These are phyloP conservation scores for Ceratocystis cacaofunesta DNA, from an alignment of 2,329 filamentous ascomycete species.

Conservation along the genomic window DNA sequence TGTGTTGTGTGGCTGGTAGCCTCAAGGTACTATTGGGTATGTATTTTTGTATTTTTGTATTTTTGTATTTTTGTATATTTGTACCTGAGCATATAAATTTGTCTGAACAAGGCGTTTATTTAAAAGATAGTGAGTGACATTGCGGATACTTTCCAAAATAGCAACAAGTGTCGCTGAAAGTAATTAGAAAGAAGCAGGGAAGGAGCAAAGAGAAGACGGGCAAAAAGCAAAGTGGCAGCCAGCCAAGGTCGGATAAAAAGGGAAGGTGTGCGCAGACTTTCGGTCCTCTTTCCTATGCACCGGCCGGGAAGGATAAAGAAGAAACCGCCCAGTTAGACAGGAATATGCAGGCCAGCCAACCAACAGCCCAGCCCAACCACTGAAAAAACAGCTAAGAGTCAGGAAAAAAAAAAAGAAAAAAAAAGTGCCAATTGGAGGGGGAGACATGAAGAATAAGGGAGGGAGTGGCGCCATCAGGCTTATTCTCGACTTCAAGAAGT, in stretches of 20 bases:
- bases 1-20: too few species aligned
- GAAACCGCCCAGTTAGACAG: background rate
- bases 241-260: background rate
- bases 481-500: background rate
- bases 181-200: background rate
- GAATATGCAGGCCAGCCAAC: too few species aligned
- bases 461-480: background rate
- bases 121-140: too few species aligned
- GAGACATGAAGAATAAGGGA: background rate
- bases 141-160: background rate
- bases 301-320: background rate
- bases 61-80: too few species aligned
- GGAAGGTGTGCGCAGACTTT: background rate
- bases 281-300: background rate
- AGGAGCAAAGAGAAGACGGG: background rate
- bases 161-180: background rate
- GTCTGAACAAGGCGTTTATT: too few species aligned
- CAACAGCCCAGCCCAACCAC: too few species aligned
- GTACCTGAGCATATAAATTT: too few species aligned
- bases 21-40: too few species aligned
- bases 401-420: background rate
- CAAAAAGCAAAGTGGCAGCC: background rate
- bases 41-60: too few species aligned
- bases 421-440: background rate
- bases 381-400: background rate